Base-by-base conservation (phyloP, 371 early-diverging fungal genomes). In the Lichtheimia ramosa region DNA sequence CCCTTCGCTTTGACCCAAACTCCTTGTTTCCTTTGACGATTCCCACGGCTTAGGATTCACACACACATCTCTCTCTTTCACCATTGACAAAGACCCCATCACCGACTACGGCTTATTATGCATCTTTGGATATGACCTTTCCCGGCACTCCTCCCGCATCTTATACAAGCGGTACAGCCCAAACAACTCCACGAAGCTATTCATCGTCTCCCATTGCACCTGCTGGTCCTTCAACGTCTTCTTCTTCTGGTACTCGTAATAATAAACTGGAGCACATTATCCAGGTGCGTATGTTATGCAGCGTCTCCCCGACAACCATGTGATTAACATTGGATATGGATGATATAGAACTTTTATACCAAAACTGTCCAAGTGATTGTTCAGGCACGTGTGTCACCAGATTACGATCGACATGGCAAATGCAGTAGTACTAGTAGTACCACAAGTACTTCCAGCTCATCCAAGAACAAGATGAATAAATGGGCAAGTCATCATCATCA, bases 361-460 rank as follows among this genome's bases (percentile, higher is more conserved):
- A 84, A 84, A 53, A 66, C 69, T 3, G 82, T 79, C 10, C 79
- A 82, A 46, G 65, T 81, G 8, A 66, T 84, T 24, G 79, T 82
- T 15, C 79, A 77, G 61, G 66, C 76, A 54, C 61, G 83, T 3
- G 43, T 70, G 41, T 62, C 41, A 42, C 46, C 43, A 25, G 54
- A 54, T 25, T 42, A 18, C 5, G 20, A 41, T 54, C 39, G 40
- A 18, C 54, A 54, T 43, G 51, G 34, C 39, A 59, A 53, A n/a
- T 41, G 43, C 42, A 55, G 42, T 50, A 58, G 56, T 21, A 34
- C 34, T 10, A 61, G 48, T 16, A 52, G 53, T 34, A 48, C 18
- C 13, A 48, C 48, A 20, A 55, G 62, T 18, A 50, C 8, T 46
- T 43, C 39, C 28, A 46, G 21, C 51, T 40, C 18, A 55, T 34